Base-by-base conservation (phyloP, 2,329 filamentous ascomycete genomes). In the Colletotrichum kahawae region DNA sequence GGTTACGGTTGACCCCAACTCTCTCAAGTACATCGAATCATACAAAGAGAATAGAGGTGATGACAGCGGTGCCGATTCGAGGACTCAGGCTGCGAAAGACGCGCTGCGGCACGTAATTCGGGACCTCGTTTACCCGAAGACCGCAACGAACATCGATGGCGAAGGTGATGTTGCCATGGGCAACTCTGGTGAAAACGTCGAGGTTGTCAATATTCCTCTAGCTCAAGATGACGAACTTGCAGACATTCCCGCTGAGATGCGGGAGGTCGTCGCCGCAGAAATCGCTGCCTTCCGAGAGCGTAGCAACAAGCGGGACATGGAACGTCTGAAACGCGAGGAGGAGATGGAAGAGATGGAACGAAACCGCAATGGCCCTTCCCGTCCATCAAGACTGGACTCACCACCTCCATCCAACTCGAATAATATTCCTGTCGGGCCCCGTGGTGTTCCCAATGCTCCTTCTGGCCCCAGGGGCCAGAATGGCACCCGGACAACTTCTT, bases 161-260 rank as follows among this genome's bases (percentile, higher is more conserved):
- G 91, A 93, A 71, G 93, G 92, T 24, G 95, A 97, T 79, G 86
- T 88, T 6, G 80, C 87, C 6, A 97, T 96, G 95, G 89, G 89
- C 62, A 93, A 94, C 76, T 90, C 89, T 1, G 92, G 91, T 51
- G 92, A 92, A 38, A 91, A 92, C 70, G 92, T 95, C 7, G 95
- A 98, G 83, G 93, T 98, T 51, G 93, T 98, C 77, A 98, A 96
- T 73, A 98, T 98, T 74, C 93, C 95, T 5, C 89, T 98, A 36
- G 92, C 93, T 1, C 91, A 94, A 67, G 97, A 99, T 77, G 97
- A 99, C 81, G 97, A 99, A 81, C 88, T 99, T 34, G 93, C 96
- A 24, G 97, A 99, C 80, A 98, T 99, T 63, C 97, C 97, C 0
- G 93, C 95, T 1, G 97, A 98, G 82, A 97, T 98, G 95, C 93